Base-by-base conservation (phyloP, 805 yeast species). In the Wickerhamomyces queroliae region DNA sequence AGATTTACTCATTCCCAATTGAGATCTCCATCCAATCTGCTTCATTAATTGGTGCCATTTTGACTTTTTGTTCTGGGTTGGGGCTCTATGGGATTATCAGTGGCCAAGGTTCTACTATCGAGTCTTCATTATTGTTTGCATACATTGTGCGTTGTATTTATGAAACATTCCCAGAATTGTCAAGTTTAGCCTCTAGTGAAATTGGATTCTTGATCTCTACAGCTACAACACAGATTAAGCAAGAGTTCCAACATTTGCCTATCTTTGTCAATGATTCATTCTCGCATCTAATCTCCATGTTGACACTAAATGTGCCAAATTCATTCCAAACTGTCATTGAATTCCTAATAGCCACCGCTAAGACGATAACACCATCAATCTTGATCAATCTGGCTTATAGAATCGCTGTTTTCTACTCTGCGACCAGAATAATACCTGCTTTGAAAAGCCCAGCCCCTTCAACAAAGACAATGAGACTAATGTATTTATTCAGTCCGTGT, bases 131-230 rank as follows among this genome's bases (percentile, higher is more conserved):
- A 42, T 70, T 93, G 52, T 80, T 89, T 56, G 91, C 95, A 8
- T 93, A 93, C 61, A 81, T 91, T 45, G 96, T 93, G 22, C 84
- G 95, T 56, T 88, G 96, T 52, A 78, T 90, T 45, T 93, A 93
- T 60, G 95, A 90, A 56, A 79, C 95, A 3, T 88, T 91, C 52
- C 96, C 98, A 1, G 89, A 85, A 50, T 72, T 91, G 46, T 82
- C 90, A 7, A 76, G 78, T 39, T 66, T 65, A 23, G 72, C 74
- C 0, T 66, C 70, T 23, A 61, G 58, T 28, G 74, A 69, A 49
- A 62, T 70, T 37, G 53, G 64, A 22, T 57, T 59, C n/a, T 40
- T 66, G 24, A 58, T 69, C 17, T 60, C 67, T 31, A 61, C 47
- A 48, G 66, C 56, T 35, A 51, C 52, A 45, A 49, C 44, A 28